Conservation (phyloP, 768 basidiomycete genomes). For the Austroboletus eburneus region DNA sequence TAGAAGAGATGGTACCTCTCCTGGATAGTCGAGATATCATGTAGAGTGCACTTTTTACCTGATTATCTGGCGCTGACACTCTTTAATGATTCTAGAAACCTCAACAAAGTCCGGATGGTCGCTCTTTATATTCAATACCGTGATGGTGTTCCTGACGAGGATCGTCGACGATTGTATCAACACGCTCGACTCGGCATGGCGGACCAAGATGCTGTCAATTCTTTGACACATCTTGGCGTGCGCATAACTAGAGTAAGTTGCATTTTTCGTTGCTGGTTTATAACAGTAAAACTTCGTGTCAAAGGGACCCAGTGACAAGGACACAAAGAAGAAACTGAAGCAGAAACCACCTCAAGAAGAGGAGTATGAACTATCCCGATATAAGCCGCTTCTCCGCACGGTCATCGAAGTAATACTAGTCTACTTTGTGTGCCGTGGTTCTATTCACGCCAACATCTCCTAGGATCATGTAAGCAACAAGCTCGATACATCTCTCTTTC, state of each 20-base stretch:
- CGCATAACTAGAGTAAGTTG: slow-evolving; percentile 73
- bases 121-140: slow-evolving; percentile 92
- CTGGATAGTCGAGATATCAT: slow-evolving; percentile 82
- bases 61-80: neutral
- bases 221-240: slow-evolving; percentile 75
- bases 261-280: neutral
- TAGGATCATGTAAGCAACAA: slow-evolving; percentile 82
- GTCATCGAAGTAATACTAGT: slow-evolving; percentile 70
- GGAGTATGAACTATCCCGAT: slow-evolving; percentile 95
- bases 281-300: neutral
- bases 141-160: slow-evolving; percentile 98
- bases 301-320: slow-evolving; percentile 72
- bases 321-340: slow-evolving; percentile 78
- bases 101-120: slow-evolving; percentile 94
- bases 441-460: neutral
- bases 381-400: slow-evolving; percentile 75
- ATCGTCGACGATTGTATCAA: slow-evolving; percentile 89
- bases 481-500: slow-evolving; percentile 78
- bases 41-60: slow-evolving; percentile 41
- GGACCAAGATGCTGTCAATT: slow-evolving; percentile 93
- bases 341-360: slow-evolving; percentile 74
- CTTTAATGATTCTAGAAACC: slow-evolving; percentile 48
- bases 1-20: slow-evolving; percentile 98
- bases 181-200: slow-evolving; percentile 84
- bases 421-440: neutral